Percentiles rank a stretch among this genome's conserved stretches.
Evolutionary conservation across 108 stramenopile species (phyloP).

Genomic region (Nitzschia sp.): DNA sequence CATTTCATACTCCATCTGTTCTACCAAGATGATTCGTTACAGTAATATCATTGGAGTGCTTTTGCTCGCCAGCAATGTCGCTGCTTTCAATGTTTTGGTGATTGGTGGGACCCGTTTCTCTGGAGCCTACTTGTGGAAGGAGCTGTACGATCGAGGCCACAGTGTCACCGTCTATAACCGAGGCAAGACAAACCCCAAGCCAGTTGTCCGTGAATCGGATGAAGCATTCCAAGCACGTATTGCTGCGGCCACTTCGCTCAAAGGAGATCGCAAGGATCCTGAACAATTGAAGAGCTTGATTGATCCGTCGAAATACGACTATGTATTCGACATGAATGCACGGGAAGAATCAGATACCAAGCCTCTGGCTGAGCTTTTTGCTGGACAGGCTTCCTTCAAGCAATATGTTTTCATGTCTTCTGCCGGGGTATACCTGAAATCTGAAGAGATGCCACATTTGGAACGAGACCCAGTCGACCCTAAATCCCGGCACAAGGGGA

Average conservation of each 20-base stretch:
- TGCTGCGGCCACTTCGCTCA: conserved; percentile 19
- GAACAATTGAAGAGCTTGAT: conserved; percentile 23
- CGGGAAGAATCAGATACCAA: conserved; percentile 31
- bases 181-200: conserved; percentile 30
- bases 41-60: background rate
- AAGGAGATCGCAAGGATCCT: conserved; percentile 30
- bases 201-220: conserved; percentile 27
- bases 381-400: conserved; percentile 17
- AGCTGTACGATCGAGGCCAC: conserved; percentile 32
- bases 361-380: conserved; percentile 31
- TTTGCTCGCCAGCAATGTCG: background rate
- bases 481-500: conserved; percentile 36
- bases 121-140: conserved; percentile 41
- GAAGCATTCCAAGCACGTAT: conserved; percentile 27
- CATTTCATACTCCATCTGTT: too few species aligned
- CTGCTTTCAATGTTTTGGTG: conserved; percentile 28
- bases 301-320: conserved; percentile 35
- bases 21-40: background rate
- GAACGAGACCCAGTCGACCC: conserved; percentile 35
- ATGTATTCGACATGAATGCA: conserved; percentile 43
- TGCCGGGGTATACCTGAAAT: conserved; percentile 37
- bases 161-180: conserved; percentile 36
- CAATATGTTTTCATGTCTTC: conserved; percentile 43
- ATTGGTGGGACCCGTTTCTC: conserved; percentile 43
- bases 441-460: conserved; percentile 37